A percentile compares a stretch with the other conserved stretches of the same genome.
Evolutionary conservation across 306 rosid species (phyloP).

Genomic region (Phaseolus lunatus): DNA sequence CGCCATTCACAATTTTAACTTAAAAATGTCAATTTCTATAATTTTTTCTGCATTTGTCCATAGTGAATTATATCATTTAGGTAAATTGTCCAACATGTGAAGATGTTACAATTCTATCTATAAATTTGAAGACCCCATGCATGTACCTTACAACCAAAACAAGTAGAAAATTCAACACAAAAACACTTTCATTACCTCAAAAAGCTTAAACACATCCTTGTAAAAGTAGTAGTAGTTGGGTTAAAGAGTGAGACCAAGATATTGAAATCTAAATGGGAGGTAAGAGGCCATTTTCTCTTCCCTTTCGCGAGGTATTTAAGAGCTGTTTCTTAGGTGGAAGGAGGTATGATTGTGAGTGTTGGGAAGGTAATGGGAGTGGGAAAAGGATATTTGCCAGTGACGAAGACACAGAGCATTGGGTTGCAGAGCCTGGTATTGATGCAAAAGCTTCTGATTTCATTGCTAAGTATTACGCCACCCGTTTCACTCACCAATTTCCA

Average conservation of each 20-base stretch:
- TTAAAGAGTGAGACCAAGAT: neutral
- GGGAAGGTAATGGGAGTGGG: conserved; percentile 58
- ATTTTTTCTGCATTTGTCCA: too few relatives aligned
- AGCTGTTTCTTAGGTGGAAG: conserved; percentile 60
- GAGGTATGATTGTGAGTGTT: conserved; percentile 20
- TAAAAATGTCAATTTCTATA: too few relatives aligned
- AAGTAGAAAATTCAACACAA: neutral
- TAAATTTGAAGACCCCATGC: conserved; percentile 41
- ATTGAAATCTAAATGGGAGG: conserved; percentile 39
- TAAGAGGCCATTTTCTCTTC: conserved; percentile 50
- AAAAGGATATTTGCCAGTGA: conserved; percentile 69
- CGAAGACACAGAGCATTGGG: conserved; percentile 64
- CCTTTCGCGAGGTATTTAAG: conserved; percentile 56
- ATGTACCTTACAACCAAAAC: neutral
- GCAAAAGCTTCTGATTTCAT: conserved; percentile 70
- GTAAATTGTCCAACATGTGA: too few relatives aligned
- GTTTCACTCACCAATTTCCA: conserved; percentile 53
- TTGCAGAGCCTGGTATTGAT: conserved; percentile 83
- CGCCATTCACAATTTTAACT: too few relatives aligned
- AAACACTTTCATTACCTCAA: neutral
- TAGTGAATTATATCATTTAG: too few relatives aligned
- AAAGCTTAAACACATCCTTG: neutral
- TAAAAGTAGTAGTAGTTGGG: neutral
- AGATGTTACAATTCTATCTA: conserved; percentile 29
- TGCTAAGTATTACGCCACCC: too few relatives aligned